phyloP scores from a whole-genome alignment of 768 basidiomycete species.

The Trametes maxima region DNA sequence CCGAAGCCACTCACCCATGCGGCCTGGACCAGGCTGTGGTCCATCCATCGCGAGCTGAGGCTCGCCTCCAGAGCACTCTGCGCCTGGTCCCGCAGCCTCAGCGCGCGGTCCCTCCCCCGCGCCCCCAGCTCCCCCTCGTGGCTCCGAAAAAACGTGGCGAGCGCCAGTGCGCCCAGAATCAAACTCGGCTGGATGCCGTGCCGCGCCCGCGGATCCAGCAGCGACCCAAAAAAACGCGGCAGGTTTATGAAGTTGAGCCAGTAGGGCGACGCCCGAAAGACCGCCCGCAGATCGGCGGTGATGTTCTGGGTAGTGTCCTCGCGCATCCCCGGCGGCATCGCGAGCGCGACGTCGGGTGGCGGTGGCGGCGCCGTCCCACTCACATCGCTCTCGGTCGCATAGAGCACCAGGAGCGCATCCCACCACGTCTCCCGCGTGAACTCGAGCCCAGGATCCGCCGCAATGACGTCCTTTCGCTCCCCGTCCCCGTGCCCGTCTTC shows the following conservation, averaged over 20 bases:
- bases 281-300: conserved; percentile 58
- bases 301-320: conserved; percentile 49
- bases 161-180: conserved; percentile 60
- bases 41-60: conserved; percentile 69
- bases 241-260: conserved; percentile 78
- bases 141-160: conserved; percentile 72
- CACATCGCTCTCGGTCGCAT: conserved; percentile 32
- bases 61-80: conserved; percentile 73
- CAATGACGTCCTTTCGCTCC: conserved; percentile 18
- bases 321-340: conserved; percentile 40
- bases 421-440: conserved; percentile 80
- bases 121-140: conserved; percentile 55
- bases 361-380: background rate
- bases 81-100: conserved; percentile 66
- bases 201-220: conserved; percentile 56
- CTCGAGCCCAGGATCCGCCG: conserved; percentile 59
- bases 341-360: conserved; percentile 14
- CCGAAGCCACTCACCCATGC: conserved; percentile 45
- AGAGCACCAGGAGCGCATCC: conserved; percentile 66
- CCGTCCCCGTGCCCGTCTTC: conserved; percentile 1
- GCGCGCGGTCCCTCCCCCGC: conserved; percentile 55
- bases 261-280: conserved; percentile 66
- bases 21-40: conserved; percentile 73
- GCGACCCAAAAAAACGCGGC: conserved; percentile 63
- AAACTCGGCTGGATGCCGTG: conserved; percentile 68